phyloP scores from a whole-genome alignment of 2,329 filamentous ascomycete genomes.

The Botrytis sinoallii region DNA sequence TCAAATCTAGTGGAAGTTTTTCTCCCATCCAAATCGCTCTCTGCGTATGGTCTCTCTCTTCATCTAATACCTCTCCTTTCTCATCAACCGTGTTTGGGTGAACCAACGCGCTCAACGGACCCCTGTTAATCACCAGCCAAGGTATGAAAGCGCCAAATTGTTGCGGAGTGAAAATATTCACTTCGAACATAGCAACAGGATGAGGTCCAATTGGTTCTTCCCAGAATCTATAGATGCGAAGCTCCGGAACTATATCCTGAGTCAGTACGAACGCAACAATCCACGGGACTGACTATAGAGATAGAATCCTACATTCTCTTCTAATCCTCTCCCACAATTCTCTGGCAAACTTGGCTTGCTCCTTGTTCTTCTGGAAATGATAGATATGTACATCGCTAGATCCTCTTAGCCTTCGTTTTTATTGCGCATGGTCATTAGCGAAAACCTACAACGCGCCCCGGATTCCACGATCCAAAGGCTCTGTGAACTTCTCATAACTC shows the following conservation, averaged over 20 bases:
- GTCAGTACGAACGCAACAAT: neutral
- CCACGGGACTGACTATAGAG: conserved; percentile 5
- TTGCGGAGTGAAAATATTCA: conserved; percentile 79
- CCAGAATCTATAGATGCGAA: conserved; percentile 77
- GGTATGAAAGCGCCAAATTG: conserved; percentile 88
- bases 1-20: conserved; percentile 57
- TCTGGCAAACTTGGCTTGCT: conserved; percentile 64
- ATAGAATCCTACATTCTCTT: conserved; percentile 62
- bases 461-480: conserved; percentile 62
- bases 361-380: conserved; percentile 62
- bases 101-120: conserved; percentile 72
- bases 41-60: conserved; percentile 47
- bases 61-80: conserved; percentile 39
- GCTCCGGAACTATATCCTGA: conserved; percentile 65
- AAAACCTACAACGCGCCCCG: conserved; percentile 67
- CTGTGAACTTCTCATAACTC: conserved; percentile 67
- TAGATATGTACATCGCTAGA: conserved; percentile 78
- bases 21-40: conserved; percentile 74
- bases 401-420: neutral
- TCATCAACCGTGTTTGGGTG: conserved; percentile 77
- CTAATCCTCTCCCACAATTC: conserved; percentile 76
- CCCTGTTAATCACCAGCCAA: conserved; percentile 80
- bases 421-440: neutral
- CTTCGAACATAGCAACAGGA: conserved; percentile 85
- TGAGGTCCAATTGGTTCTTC: conserved; percentile 79